Evolutionary conservation across 202 grass and related monocot genomes (phyloP).

Genomic region (Hordeum pubiflorum): DNA sequence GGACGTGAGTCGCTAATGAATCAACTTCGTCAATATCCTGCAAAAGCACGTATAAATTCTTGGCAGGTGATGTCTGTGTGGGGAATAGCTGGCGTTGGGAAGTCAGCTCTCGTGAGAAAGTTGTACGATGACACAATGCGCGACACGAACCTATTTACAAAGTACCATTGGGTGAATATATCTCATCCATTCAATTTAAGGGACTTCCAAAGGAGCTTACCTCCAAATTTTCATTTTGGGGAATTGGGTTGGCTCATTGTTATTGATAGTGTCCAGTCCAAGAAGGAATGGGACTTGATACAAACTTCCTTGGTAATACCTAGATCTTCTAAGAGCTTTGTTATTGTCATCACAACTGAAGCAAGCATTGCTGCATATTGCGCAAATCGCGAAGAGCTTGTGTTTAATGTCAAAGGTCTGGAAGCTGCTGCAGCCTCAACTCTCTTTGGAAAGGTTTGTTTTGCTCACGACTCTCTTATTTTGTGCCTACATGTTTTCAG

Average conservation of each 20-base stretch:
- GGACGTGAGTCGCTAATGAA: not conserved
- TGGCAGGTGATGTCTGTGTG: not conserved
- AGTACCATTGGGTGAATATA: not conserved
- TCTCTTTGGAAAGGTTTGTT: too few relatives aligned
- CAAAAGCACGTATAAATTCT: not conserved
- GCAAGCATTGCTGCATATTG: not conserved
- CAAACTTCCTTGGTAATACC: not conserved
- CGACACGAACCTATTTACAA: not conserved
- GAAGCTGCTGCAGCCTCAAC: too few relatives aligned
- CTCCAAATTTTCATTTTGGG: not conserved
- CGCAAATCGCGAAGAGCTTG: too few relatives aligned
- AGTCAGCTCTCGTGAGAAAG: not conserved
- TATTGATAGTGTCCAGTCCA: not conserved
- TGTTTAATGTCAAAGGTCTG: too few relatives aligned
- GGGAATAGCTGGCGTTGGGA: constrained; percentile 11
- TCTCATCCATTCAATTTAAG: not conserved
- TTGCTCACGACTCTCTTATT: too few relatives aligned
- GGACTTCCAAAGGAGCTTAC: not conserved
- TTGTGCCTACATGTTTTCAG: not conserved
- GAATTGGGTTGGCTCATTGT: not conserved
- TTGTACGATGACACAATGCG: not conserved
- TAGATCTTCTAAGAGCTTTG: not conserved
- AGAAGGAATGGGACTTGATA: constrained; percentile 20
- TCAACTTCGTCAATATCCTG: not conserved
- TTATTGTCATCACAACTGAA: constrained; percentile 8